phyloP scores from a whole-genome alignment of 2,329 filamentous ascomycete genomes.

The Alternaria postmessia region DNA sequence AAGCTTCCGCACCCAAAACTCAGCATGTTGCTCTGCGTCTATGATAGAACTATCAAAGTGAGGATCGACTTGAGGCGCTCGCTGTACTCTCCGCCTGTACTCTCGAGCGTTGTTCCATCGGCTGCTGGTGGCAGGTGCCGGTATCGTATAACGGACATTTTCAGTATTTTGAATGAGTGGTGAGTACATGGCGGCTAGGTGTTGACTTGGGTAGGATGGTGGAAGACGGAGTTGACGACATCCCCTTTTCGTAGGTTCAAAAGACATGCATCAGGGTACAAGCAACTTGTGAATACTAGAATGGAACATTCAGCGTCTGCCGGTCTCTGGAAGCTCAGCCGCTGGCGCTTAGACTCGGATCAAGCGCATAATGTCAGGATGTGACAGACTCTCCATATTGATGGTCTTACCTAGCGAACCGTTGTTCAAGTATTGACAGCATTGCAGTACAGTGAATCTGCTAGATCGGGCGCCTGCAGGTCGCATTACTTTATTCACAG shows the following conservation, averaged over 20 bases:
- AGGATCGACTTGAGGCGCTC: neutral
- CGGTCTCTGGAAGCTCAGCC: neutral
- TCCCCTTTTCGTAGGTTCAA: neutral
- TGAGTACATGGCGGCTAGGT: neutral
- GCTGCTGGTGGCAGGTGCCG: neutral
- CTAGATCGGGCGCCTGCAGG: neutral
- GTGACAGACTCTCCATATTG: neutral
- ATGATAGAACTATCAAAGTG: conserved; percentile 1
- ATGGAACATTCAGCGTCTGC: neutral
- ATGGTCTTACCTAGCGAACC: neutral
- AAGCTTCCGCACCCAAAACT: conserved; percentile 4
- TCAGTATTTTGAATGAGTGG: neutral
- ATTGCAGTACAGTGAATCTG: neutral
- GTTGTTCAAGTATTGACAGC: neutral
- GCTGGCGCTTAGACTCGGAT: neutral
- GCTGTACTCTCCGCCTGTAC: neutral
- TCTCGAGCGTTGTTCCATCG: conserved; percentile 1
- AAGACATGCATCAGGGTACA: neutral
- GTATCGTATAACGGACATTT: neutral
- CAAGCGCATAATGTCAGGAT: neutral
- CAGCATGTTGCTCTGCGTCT: conserved; percentile 3
- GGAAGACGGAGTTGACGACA: neutral
- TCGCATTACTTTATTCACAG: neutral
- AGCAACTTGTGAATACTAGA: neutral
- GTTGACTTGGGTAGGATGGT: neutral